These are phyloP conservation scores for Nitzschia putrida DNA, from an alignment of 108 stramenopile genomes.

Conservation along the genomic window DNA sequence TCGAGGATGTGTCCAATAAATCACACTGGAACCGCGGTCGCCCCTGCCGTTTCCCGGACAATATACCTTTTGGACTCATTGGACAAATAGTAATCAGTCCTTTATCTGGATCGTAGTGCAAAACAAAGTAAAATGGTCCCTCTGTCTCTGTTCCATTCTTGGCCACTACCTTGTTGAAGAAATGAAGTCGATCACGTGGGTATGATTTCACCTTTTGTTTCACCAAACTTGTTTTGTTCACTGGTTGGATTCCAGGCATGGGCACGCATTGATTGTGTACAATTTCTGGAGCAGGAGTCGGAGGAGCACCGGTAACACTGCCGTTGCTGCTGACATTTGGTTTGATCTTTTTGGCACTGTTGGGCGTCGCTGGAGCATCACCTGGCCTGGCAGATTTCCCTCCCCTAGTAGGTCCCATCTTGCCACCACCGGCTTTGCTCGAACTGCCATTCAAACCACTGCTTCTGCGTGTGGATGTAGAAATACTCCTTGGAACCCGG, in stretches of 20 bases:
- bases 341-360: background rate
- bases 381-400: background rate
- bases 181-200: conserved; percentile 42
- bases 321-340: background rate
- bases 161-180: conserved; percentile 54
- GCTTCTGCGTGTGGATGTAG: background rate
- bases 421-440: background rate
- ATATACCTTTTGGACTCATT: conserved; percentile 34
- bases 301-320: background rate
- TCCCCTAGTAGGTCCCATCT: background rate
- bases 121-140: conserved; percentile 51
- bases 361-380: too few species aligned
- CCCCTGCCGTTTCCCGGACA: conserved; percentile 51
- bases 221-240: conserved; percentile 16
- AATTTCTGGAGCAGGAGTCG: background rate
- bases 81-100: conserved; percentile 40
- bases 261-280: conserved; percentile 3
- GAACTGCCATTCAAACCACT: background rate
- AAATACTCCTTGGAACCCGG: background rate
- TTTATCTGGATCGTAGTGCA: conserved; percentile 43
- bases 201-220: conserved; percentile 52
- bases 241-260: conserved; percentile 10
- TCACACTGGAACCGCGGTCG: conserved; percentile 50
- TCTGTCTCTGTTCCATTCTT: background rate
- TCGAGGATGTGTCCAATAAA: conserved; percentile 23